Conservation (phyloP, 2,329 filamentous ascomycete genomes). For the Pestalotiopsis sp. region DNA sequence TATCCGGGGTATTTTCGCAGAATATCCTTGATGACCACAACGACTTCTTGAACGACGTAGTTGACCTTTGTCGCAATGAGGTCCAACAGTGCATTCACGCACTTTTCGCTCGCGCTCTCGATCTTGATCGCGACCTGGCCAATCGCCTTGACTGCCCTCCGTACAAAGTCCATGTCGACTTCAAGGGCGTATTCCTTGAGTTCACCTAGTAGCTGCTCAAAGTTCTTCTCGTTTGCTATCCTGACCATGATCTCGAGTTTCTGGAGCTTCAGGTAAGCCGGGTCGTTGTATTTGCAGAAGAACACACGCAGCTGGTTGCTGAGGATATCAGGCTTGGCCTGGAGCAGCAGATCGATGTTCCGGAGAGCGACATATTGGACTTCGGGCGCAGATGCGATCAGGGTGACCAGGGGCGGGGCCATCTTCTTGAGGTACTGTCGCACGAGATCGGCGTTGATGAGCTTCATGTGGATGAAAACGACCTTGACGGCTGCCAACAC, state of each 20-base stretch:
- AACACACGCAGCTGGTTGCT: constrained; percentile 98
- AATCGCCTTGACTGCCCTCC: constrained; percentile 91
- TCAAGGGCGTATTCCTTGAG: constrained; percentile 97
- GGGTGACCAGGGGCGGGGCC: constrained; percentile 93
- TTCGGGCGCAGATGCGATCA: constrained; percentile 93
- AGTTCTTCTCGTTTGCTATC: constrained; percentile 96
- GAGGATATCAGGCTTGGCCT: constrained; percentile 94
- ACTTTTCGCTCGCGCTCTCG: constrained; percentile 90
- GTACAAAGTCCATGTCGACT: constrained; percentile 98
- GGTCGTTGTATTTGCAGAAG: constrained; percentile 99
- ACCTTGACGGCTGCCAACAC: constrained; percentile 97
- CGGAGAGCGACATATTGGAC: constrained; percentile 96
- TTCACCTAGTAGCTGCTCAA: constrained; percentile 91
- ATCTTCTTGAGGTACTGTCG: constrained; percentile 96
- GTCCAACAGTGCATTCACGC: constrained; percentile 90
- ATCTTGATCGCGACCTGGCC: constrained; percentile 99
- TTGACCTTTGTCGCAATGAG: constrained; percentile 97
- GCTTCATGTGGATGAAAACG: constrained; percentile 94
- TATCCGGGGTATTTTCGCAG: constrained; percentile 97
- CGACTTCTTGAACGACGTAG: constrained; percentile 97
- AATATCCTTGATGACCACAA: constrained; percentile 99
- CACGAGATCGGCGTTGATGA: constrained; percentile 75
- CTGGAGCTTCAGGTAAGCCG: constrained; percentile 94
- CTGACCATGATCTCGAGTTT: constrained; percentile 99
- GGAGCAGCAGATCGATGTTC: constrained; percentile 93